Evolutionary conservation across 2,329 filamentous ascomycete genomes (phyloP), one percentile per base, ranked within the genome.

Genomic region (Fusarium sublunatum): DNA sequence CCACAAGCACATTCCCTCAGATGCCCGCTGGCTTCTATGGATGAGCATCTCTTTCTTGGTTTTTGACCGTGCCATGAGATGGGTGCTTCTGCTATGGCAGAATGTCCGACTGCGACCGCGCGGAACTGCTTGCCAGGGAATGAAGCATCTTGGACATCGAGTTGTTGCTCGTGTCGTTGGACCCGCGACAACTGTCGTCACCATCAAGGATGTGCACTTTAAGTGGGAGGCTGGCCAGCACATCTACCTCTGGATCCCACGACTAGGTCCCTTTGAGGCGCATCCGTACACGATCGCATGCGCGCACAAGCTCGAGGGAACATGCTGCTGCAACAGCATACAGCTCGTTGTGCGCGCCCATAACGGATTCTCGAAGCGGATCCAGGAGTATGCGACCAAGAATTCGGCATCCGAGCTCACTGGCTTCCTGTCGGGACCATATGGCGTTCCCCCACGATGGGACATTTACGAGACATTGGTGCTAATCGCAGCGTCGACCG

Each of bases 281-380:
- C 86, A 88, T 58, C 86, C 86, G 0, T 88, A 87, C 71, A 88
- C 86, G 5, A 85, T 88, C 36, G 85, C 86, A n/a, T 82, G 80
- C 15, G 81, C 85, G 1, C 81, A 83, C 67, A 78, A 78, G 42
- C 71, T 82, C 10, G 77, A 80, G 2, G 82, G 79, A 25, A 79
- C 80, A 2, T 86, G 83, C 59, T 80, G 82, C 38, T 86, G 84
- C 76, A 84, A 86, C 71, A 86, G 83, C 68, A 79, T 88, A 39
- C 85, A 87, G 70, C 78, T 88, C 4, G 81, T 87, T 3, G 76
- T 88, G 15, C 79, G 84, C 7, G 79, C 81, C 6, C 85, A 88
- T 64, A 71, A 70, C 8, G 86, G 86, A 6, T 88, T 88, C 68
- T 88, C 86, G 0, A 81, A 78, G 58, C 76, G 84, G 1, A 75